Evolutionary conservation across 352 stramenopile species (phyloP).

Genomic region (Phytopythium cucurbitacearum): DNA sequence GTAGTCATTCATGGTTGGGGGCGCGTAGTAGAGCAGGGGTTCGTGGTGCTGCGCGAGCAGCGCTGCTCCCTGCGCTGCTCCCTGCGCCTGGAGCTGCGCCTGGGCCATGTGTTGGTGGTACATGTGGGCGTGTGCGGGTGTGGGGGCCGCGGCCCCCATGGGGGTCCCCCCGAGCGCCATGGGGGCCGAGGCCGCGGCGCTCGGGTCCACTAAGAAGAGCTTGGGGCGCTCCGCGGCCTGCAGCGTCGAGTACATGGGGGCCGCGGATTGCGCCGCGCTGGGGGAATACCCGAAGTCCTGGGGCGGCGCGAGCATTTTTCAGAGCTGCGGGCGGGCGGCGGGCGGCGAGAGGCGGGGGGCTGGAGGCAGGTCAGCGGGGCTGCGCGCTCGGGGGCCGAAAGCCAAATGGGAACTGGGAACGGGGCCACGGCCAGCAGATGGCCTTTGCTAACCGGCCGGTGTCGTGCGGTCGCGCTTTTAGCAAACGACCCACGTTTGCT

Average conservation of each 20-base stretch:
- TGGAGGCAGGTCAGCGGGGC: neutral
- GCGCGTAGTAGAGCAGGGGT: slow-evolving; percentile 20
- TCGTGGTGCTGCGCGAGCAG: no score
- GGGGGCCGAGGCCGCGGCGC: no score
- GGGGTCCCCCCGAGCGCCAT: no score
- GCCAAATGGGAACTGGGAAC: slow-evolving; percentile 8
- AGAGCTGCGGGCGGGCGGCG: slow-evolving; percentile 5
- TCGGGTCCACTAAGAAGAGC: slow-evolving; percentile 38
- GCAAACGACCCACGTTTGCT: neutral
- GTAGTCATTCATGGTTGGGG: slow-evolving; percentile 56
- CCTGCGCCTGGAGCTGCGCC: no score
- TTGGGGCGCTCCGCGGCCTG: slow-evolving; percentile 50
- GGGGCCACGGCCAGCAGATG: slow-evolving; percentile 3
- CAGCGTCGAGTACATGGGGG: slow-evolving; percentile 13
- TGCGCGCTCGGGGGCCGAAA: slow-evolving; percentile 7
- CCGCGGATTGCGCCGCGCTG: slow-evolving; percentile 5
- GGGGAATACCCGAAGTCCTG: slow-evolving; percentile 48
- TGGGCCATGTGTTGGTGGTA: no score
- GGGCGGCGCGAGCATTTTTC: slow-evolving; percentile 29
- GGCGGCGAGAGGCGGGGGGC: neutral
- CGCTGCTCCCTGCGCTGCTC: no score
- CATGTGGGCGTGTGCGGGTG: no score
- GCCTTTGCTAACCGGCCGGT: neutral
- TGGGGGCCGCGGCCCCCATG: no score
- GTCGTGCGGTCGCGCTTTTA: neutral